A percentile compares a stretch with the other conserved stretches of the same genome.
Evolutionary conservation across 345 rosid genomes (phyloP).

Genomic region (Mangifera indica): DNA sequence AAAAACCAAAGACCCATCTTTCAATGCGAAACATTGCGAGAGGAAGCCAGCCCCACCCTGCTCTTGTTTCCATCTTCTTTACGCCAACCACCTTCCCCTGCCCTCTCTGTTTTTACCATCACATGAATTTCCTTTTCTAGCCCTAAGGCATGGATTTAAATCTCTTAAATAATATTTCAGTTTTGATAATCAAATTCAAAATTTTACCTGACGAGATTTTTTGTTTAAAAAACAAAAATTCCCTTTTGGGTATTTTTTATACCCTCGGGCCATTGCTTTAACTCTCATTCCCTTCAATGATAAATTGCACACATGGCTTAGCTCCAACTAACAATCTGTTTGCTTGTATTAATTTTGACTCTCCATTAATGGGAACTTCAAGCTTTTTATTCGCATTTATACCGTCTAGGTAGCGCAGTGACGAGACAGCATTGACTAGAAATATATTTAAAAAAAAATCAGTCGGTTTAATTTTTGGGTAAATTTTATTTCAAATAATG

Average conservation of each 20-base stretch:
- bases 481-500: neutral
- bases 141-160: no score
- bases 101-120: slow-evolving; percentile 8
- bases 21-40: slow-evolving; percentile 36
- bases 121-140: slow-evolving; percentile 23
- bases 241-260: no score
- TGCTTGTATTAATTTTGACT: slow-evolving; percentile 15
- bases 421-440: neutral
- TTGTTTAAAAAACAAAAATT: no score
- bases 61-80: slow-evolving; percentile 37
- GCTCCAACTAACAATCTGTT: slow-evolving; percentile 7
- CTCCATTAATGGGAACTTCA: neutral
- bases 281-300: neutral
- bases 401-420: neutral
- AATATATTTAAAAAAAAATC: neutral
- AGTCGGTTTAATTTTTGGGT: slow-evolving; percentile 26
- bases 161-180: no score
- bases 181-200: no score
- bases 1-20: slow-evolving; percentile 20
- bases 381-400: slow-evolving; percentile 3
- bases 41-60: slow-evolving; percentile 22
- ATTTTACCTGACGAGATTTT: no score
- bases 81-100: slow-evolving; percentile 37
- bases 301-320: slow-evolving; percentile 2
- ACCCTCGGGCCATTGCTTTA: no score